Conservation (phyloP, 768 basidiomycete species). For the Pulveroboletus sp. region DNA sequence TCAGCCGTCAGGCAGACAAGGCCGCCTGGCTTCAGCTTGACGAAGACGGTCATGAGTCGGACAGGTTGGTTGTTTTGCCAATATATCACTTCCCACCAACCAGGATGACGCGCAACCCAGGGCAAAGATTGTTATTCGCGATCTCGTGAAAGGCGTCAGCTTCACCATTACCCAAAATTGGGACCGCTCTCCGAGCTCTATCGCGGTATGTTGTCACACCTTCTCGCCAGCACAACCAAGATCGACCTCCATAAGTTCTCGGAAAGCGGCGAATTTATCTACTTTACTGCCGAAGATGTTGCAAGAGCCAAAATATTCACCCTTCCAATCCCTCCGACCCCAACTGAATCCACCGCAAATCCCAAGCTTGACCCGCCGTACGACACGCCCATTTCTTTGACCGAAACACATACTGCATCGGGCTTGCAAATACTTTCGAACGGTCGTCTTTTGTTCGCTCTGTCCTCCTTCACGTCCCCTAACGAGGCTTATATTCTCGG, state of each 20-base stretch:
- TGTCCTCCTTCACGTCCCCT: conserved; percentile 72
- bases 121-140: conserved; percentile 74
- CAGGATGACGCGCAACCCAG: conserved; percentile 33
- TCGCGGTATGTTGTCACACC: conserved; percentile 11
- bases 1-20: conserved; percentile 63
- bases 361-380: conserved; percentile 42
- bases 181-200: conserved; percentile 66
- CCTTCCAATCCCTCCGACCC: conserved; percentile 63
- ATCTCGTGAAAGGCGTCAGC: conserved; percentile 60
- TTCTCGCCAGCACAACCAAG: neutral
- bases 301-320: conserved; percentile 74
- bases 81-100: neutral
- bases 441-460: conserved; percentile 65
- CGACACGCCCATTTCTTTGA: conserved; percentile 54
- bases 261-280: conserved; percentile 61
- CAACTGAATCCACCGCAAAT: conserved; percentile 47
- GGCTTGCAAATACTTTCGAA: conserved; percentile 58
- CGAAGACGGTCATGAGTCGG: conserved; percentile 86
- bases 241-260: conserved; percentile 54
- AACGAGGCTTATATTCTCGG: conserved; percentile 72
- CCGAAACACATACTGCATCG: conserved; percentile 52
- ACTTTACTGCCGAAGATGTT: conserved; percentile 72
- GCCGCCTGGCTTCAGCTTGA: conserved; percentile 87
- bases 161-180: conserved; percentile 77
- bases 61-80: conserved; percentile 45